Evolutionary conservation across 1,284 basidiomycete genomes (phyloP).

Genomic region (Phaffia rhodozyma): DNA sequence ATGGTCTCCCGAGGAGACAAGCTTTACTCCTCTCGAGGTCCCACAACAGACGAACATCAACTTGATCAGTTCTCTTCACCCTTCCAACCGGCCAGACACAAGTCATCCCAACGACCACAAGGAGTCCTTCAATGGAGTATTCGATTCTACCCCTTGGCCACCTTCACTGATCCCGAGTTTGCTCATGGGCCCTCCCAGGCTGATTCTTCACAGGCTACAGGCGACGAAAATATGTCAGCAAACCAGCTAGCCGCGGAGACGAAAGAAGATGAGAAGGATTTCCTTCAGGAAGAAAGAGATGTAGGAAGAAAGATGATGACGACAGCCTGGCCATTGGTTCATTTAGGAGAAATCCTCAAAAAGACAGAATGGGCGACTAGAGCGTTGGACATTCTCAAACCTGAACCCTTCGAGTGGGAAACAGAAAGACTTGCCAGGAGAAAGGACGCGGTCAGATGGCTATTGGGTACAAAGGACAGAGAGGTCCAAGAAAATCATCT

Average conservation of each 20-base stretch:
- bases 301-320: slow-evolving; percentile 13
- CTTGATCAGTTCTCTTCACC: slow-evolving; percentile 4
- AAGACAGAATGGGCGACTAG: not conserved
- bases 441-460: slow-evolving; percentile 31
- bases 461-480: slow-evolving; percentile 32
- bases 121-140: no score
- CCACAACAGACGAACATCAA: not conserved
- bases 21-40: slow-evolving; percentile 1
- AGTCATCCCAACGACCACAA: slow-evolving; percentile 18
- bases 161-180: not conserved
- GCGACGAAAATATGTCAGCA: no score
- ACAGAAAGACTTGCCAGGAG: slow-evolving; percentile 27
- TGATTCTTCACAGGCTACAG: no score
- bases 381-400: slow-evolving; percentile 16
- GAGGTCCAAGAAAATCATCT: slow-evolving; percentile 33
- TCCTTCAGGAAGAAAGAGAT: slow-evolving; percentile 4
- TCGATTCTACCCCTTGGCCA: not conserved
- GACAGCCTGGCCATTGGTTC: slow-evolving; percentile 14
- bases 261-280: slow-evolving; percentile 10
- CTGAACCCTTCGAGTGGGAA: slow-evolving; percentile 28
- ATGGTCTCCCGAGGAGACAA: slow-evolving; percentile 24
- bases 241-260: slow-evolving; percentile 11
- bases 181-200: not conserved
- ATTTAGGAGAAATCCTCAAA: not conserved
- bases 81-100: slow-evolving; percentile 12